Evolutionary conservation across 2,329 filamentous ascomycete genomes (phyloP).

Genomic region (Colletotrichum cuscutae): DNA sequence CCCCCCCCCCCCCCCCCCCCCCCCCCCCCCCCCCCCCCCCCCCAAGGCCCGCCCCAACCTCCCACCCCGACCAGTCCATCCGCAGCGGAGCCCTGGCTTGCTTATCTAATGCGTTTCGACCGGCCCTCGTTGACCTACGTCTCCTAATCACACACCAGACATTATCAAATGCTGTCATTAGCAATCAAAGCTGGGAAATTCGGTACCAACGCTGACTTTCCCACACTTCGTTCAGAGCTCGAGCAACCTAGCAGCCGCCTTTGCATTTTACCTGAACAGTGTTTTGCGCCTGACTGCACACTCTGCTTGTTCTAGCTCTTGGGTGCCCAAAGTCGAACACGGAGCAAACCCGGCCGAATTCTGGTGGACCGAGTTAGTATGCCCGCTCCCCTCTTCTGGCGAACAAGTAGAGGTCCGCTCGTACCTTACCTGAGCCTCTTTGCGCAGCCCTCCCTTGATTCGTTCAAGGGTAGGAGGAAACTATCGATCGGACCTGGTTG

Average conservation of each 20-base stretch:
- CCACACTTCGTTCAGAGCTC: conserved; percentile 4
- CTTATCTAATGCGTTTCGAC: conserved; percentile 39
- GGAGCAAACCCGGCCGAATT: conserved; percentile 31
- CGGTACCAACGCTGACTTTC: conserved; percentile 24
- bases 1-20: too few relatives aligned
- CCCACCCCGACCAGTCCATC: conserved; percentile 22
- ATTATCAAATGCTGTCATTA: conserved; percentile 44
- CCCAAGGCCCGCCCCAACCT: neutral
- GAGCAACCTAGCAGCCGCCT: neutral
- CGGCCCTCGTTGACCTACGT: conserved; percentile 40
- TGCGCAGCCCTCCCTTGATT: conserved; percentile 13
- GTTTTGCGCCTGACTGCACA: neutral
- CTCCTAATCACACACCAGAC: conserved; percentile 44
- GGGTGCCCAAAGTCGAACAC: conserved; percentile 22
- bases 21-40: neutral
- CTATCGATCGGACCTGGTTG: neutral
- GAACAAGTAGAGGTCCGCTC: conserved; percentile 17
- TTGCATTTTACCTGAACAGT: conserved; percentile 2
- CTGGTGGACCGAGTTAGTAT: conserved; percentile 35
- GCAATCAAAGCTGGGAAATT: conserved; percentile 39
- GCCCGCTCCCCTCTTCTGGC: conserved; percentile 30
- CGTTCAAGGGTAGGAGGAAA: neutral
- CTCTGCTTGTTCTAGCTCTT: conserved; percentile 10
- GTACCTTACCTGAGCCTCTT: conserved; percentile 5
- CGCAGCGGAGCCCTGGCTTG: conserved; percentile 32